Base-by-base conservation (phyloP, 805 yeast genomes). In the Nakazawaea anatomiae region DNA sequence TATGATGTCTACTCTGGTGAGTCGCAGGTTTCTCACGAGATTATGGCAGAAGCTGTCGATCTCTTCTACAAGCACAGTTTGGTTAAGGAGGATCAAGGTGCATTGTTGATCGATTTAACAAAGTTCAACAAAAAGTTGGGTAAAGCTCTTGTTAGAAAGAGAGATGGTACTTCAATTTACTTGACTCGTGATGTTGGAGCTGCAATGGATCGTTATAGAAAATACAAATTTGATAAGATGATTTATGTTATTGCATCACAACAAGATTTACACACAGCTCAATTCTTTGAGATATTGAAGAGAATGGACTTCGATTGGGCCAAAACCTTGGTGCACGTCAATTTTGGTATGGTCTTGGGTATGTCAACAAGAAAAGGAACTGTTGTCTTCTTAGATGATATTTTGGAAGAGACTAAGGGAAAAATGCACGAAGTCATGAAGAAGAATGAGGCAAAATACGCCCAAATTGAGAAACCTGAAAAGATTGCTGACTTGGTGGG, bases 341-440 rank as follows among this genome's bases (percentile, higher is more conserved):
- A 87, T 72, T 94, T 91, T 60, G 99, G 99, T 69, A 87, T 94
- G 96, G 99, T 94, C 47, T 87, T 82, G 64, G 99, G 99, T 60
- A 94, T 94, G 99, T 87, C 96, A 30, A 94, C 99, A 53, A 85
- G 99, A 75, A 88, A 84, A 71, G 99, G 99, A 59, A 94, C 96
- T 36, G 99, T 94, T 55, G 98, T 94, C n/a, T 94, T 94, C 78
- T 78, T 94, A 62, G 97, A 94, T 70, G 86, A 82, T 63, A 94
- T 94, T 60, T 76, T 94, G 60, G 94, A 92, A 71, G 96, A 89
- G 69, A 90, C 97, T 53, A 87, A 87, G 72, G 89, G 87, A 51
- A 81, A 88, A 62, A 94, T 94, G 96, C 96, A 90, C 65, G 94
- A 89, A 60, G 97, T 94, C 51, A 94, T 94, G 98, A 82, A 85